Percentiles rank a stretch among this genome's conserved stretches.
Evolutionary conservation across 2,329 filamentous ascomycete species (phyloP).

Genomic region (Coleophoma eucalyptorum): DNA sequence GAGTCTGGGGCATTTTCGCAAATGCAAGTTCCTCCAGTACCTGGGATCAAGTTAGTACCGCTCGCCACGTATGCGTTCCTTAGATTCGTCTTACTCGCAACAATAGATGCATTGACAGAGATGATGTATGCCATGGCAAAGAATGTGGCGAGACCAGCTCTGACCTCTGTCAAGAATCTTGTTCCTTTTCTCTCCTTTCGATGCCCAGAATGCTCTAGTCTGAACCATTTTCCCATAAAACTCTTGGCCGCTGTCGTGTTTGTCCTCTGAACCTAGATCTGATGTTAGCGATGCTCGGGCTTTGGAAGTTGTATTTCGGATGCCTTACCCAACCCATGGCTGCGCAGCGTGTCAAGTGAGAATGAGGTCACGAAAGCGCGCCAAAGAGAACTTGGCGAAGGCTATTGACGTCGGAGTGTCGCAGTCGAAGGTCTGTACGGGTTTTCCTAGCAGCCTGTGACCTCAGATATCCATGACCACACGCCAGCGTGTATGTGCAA

Average conservation of each 20-base stretch:
- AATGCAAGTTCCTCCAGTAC: constrained; percentile 71
- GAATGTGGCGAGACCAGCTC: constrained; percentile 71
- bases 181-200: constrained; percentile 52
- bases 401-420: no score
- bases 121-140: constrained; percentile 67
- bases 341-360: no score
- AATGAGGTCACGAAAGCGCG: no score
- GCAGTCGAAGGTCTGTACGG: no score
- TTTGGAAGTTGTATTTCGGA: neutral
- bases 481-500: no score
- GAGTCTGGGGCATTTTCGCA: constrained; percentile 35
- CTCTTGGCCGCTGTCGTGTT: constrained; percentile 53
- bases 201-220: constrained; percentile 78
- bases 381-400: no score
- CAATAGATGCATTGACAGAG: constrained; percentile 49
- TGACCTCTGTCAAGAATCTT: constrained; percentile 77
- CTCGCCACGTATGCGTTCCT: no score
- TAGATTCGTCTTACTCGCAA: constrained; percentile 12
- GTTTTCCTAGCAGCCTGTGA: no score
- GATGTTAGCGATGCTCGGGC: constrained; percentile 2
- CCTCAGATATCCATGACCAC: no score
- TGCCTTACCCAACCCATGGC: constrained; percentile 25
- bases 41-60: constrained; percentile 15
- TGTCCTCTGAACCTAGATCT: constrained; percentile 22
- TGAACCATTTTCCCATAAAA: constrained; percentile 69